phyloP scores from a whole-genome alignment of 305 asterid genomes.

The Plantago coronopus region DNA sequence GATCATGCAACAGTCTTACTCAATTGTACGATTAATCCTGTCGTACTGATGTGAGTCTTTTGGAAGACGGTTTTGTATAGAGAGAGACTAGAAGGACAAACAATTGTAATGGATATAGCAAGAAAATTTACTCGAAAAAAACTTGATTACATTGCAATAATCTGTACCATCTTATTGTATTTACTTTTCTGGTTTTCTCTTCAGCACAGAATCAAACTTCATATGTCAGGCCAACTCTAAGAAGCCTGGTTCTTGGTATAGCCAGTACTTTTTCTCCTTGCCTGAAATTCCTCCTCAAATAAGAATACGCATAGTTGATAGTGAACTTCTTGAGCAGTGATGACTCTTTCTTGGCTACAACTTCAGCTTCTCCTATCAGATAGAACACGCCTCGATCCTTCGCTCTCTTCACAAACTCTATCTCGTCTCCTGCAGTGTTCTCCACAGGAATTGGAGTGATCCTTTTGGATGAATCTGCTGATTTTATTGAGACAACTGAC shows the following conservation, averaged over 20 bases:
- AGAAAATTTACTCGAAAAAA: too few species aligned
- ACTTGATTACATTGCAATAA: too few species aligned
- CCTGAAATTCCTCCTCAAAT: slow-evolving; percentile 67
- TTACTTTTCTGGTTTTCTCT: too few species aligned
- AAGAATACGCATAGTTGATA: slow-evolving; percentile 53
- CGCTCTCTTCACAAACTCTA: slow-evolving; percentile 40
- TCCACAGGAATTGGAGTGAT: not conserved
- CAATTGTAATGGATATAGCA: too few species aligned
- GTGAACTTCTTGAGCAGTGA: slow-evolving; percentile 49
- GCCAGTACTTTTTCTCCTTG: slow-evolving; percentile 58
- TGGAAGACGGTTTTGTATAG: too few species aligned
- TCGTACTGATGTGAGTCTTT: too few species aligned
- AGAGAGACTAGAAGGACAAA: too few species aligned
- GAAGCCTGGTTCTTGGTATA: slow-evolving; percentile 60
- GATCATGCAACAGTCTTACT: too few species aligned
- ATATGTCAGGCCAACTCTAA: slow-evolving; percentile 76
- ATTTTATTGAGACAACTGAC: slow-evolving; percentile 14
- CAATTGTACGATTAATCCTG: too few species aligned
- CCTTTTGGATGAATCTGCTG: slow-evolving; percentile 18
- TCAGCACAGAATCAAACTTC: slow-evolving; percentile 30
- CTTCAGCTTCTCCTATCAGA: slow-evolving; percentile 69
- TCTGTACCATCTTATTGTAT: too few species aligned
- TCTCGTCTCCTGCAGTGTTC: slow-evolving; percentile 31
- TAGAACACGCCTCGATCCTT: slow-evolving; percentile 57
- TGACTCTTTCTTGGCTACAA: slow-evolving; percentile 56